A percentile compares a stretch with the other conserved stretches of the same genome.
phyloP scores from a whole-genome alignment of 2,329 filamentous ascomycete genomes.

The Dryadomyces quercivorus region DNA sequence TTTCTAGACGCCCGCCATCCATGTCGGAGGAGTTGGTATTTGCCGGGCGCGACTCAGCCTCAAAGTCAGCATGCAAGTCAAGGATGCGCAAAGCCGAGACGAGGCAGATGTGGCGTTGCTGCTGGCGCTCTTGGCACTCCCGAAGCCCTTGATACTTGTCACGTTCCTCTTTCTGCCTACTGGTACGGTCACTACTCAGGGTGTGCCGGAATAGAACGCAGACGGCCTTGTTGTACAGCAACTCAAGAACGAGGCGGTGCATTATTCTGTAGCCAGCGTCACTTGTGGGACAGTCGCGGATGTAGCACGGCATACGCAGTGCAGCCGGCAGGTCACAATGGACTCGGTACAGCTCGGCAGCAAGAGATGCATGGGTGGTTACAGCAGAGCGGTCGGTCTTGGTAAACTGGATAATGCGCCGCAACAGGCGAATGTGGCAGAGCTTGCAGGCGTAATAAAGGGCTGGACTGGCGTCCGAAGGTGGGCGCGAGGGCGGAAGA shows the following conservation, averaged over 20 bases:
- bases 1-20: conserved; percentile 35
- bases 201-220: conserved; percentile 46
- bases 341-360: conserved; percentile 4
- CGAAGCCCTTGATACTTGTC: conserved; percentile 14
- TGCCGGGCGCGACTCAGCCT: conserved; percentile 32
- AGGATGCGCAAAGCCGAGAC: conserved; percentile 38
- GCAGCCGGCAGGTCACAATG: conserved; percentile 4
- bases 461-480: conserved; percentile 44
- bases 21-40: background rate
- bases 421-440: conserved; percentile 20
- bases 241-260: conserved; percentile 37
- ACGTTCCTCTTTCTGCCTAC: conserved; percentile 11
- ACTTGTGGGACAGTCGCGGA: conserved; percentile 19
- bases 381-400: background rate
- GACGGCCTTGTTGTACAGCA: conserved; percentile 39
- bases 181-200: conserved; percentile 15
- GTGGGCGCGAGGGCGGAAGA: conserved; percentile 43
- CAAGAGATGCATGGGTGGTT: background rate
- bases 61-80: conserved; percentile 32
- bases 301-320: conserved; percentile 10
- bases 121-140: conserved; percentile 12
- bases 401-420: conserved; percentile 34
- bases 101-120: conserved; percentile 37
- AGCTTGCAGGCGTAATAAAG: conserved; percentile 40
- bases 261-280: conserved; percentile 34